A percentile compares a stretch with the other conserved stretches of the same genome.
Conservation (phyloP, 495 filamentous ascomycete genomes). For the Daldinia caldariorum region DNA sequence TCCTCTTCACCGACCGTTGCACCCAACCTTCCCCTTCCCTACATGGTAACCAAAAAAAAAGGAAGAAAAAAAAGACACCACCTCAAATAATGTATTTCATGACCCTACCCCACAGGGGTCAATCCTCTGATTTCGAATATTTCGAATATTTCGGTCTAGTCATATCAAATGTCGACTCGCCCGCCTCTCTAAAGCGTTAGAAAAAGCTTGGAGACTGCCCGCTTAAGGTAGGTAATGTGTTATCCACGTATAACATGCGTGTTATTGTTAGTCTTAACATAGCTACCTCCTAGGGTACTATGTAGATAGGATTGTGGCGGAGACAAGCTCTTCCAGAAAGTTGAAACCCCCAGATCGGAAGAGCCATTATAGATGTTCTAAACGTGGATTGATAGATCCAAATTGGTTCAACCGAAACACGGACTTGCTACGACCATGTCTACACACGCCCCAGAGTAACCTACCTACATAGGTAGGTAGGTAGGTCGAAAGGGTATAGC, state of each 20-base stretch:
- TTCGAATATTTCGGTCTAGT: not conserved
- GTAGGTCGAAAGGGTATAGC: not conserved
- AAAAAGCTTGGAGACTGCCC: not conserved
- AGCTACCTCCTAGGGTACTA: not conserved
- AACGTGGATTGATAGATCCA: not conserved
- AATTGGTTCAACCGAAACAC: slow-evolving; percentile 6
- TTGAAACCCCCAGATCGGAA: slow-evolving; percentile 23
- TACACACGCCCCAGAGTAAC: not conserved
- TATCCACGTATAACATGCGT: not conserved
- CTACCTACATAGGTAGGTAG: slow-evolving; percentile 8
- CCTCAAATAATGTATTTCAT: not conserved
- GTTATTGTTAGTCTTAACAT: not conserved
- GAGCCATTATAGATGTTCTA: slow-evolving; percentile 6
- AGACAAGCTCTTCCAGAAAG: slow-evolving; percentile 2
- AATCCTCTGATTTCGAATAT: slow-evolving; percentile 4
- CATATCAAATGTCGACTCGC: not conserved
- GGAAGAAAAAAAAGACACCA: no score
- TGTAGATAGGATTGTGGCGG: slow-evolving; percentile 28
- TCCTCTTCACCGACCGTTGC: not conserved
- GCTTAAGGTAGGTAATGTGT: not conserved
- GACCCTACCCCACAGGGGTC: slow-evolving; percentile 1
- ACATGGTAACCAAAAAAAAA: not conserved
- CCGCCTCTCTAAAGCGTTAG: not conserved
- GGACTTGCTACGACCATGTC: not conserved
- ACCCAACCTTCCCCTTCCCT: slow-evolving; percentile 13